Conservation (phyloP, 345 rosid genomes). For the Populus tremula region DNA sequence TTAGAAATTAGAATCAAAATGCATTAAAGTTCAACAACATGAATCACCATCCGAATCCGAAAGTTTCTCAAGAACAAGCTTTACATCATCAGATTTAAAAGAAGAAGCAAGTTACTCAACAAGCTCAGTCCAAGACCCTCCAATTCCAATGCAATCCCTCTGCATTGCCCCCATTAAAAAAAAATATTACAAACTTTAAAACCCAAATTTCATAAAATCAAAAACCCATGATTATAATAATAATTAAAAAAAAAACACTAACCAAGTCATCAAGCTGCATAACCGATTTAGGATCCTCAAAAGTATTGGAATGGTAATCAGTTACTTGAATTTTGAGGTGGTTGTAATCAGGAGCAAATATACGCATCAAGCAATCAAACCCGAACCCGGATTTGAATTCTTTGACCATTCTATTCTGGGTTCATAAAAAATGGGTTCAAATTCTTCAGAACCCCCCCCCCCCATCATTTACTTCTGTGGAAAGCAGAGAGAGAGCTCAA, state of each 20-base stretch:
- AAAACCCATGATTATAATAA: not conserved
- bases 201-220: not conserved
- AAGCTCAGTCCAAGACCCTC: conserved; percentile 86
- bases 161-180: conserved; percentile 28
- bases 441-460: conserved; percentile 40
- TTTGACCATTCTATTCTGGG: conserved; percentile 49
- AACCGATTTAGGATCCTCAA: conserved; percentile 62
- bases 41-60: conserved; percentile 41
- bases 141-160: conserved; percentile 80
- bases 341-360: conserved; percentile 61
- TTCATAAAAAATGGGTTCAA: conserved; percentile 67
- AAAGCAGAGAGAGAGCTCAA: not conserved
- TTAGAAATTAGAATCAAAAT: not conserved
- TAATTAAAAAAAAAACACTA: not conserved
- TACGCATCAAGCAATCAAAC: conserved; percentile 50
- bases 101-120: conserved; percentile 65
- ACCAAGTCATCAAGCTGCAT: conserved; percentile 85
- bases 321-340: conserved; percentile 56
- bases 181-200: not conserved
- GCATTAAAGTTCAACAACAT: not conserved
- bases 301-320: conserved; percentile 55
- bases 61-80: conserved; percentile 54
- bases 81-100: conserved; percentile 62
- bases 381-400: conserved; percentile 21
- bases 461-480: not conserved